Conservation (phyloP, 352 stramenopile genomes). For the Phytophthora multivora region DNA sequence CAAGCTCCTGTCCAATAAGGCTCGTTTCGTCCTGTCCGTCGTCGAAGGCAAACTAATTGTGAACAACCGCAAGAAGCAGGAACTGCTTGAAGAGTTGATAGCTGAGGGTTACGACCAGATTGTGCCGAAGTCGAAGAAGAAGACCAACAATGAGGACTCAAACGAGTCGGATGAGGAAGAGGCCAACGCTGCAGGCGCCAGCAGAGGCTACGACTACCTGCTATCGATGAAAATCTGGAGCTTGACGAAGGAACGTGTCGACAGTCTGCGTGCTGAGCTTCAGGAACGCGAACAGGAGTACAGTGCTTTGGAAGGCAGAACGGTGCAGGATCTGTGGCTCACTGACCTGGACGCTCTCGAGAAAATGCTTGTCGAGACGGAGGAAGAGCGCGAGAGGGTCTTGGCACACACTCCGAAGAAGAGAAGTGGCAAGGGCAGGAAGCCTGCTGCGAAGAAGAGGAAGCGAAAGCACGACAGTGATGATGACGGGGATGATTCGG, state of each 20-base stretch:
- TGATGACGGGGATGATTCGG: conserved; percentile 64
- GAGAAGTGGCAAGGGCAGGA: conserved; percentile 53
- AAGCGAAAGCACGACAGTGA: conserved; percentile 52
- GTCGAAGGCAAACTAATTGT: conserved; percentile 92
- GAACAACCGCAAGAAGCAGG: conserved; percentile 93
- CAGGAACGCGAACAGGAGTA: conserved; percentile 88
- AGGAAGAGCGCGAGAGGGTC: conserved; percentile 59
- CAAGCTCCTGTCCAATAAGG: conserved; percentile 94
- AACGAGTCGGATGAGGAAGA: conserved; percentile 66
- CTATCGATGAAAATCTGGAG: conserved; percentile 95
- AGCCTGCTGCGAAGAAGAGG: conserved; percentile 49
- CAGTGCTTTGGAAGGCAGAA: conserved; percentile 71
- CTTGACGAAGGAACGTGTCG: conserved; percentile 94
- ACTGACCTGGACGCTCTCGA: conserved; percentile 93
- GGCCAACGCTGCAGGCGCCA: conserved; percentile 32
- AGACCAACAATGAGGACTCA: conserved; percentile 49
- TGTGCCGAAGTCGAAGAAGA: conserved; percentile 49
- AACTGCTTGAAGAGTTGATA: conserved; percentile 90
- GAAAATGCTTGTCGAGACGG: conserved; percentile 65
- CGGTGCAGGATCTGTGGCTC: conserved; percentile 93
- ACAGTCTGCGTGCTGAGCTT: conserved; percentile 90
- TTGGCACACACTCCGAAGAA: conserved; percentile 62
- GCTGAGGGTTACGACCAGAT: conserved; percentile 91
- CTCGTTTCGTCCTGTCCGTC: conserved; percentile 95
- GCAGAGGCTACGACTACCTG: conserved; percentile 94